These are phyloP conservation scores for Fusarium sp. DNA, from an alignment of 2,329 filamentous ascomycete genomes.

Conservation along the genomic window DNA sequence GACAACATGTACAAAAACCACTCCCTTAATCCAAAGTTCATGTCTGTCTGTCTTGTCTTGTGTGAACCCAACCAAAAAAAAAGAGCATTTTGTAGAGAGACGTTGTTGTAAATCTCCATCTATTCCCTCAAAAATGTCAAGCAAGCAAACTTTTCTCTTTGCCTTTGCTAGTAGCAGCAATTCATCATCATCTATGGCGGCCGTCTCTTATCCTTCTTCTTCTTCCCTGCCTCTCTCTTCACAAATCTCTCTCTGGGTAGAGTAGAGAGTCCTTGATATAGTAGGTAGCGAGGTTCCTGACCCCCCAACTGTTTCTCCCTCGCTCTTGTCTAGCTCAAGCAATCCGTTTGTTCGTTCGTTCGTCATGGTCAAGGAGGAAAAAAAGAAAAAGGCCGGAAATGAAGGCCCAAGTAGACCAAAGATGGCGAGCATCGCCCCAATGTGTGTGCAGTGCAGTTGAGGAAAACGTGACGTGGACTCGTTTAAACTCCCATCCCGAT, in stretches of 20 bases:
- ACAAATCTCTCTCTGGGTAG: conserved; percentile 23
- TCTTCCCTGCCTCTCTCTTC: conserved; percentile 17
- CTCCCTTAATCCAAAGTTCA: not conserved
- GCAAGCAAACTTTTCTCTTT: conserved; percentile 37
- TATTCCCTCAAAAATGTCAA: conserved; percentile 22
- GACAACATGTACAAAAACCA: not conserved
- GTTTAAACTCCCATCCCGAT: conserved; percentile 33
- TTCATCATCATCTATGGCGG: conserved; percentile 38
- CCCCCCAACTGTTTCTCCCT: conserved; percentile 21
- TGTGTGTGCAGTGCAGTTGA: conserved; percentile 21
- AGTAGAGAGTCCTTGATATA: conserved; percentile 19
- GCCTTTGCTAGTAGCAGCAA: conserved; percentile 31
- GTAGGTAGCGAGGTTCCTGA: conserved; percentile 28
- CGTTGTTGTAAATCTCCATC: conserved; percentile 14
- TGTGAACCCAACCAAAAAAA: not conserved
- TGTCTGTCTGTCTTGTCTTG: not conserved
- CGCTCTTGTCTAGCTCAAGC: conserved; percentile 17
- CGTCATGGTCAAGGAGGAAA: conserved; percentile 1
- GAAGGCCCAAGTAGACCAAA: conserved; percentile 9
- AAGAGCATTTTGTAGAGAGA: conserved; percentile 12
- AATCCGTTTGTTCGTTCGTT: not conserved
- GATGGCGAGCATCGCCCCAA: conserved; percentile 19
- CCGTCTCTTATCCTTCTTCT: conserved; percentile 22
- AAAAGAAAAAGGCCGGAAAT: conserved; percentile 17
- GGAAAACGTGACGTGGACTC: conserved; percentile 20